Evolutionary conservation across 1,284 basidiomycete genomes (phyloP).

Genomic region (Ganoderma resinaceum): DNA sequence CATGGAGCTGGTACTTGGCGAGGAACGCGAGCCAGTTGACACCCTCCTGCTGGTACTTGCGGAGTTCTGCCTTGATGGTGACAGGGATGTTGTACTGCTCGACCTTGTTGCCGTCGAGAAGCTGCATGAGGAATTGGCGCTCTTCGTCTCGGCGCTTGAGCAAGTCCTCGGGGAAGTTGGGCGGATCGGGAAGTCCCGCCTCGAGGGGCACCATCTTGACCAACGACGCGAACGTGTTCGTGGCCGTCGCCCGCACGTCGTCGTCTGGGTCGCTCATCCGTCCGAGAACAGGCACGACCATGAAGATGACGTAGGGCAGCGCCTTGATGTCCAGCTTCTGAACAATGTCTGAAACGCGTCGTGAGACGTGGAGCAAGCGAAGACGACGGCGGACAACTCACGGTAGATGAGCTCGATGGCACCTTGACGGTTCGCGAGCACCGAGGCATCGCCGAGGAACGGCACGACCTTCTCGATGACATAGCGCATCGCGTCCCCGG

Average conservation of each 20-base stretch:
- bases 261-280: conserved; percentile 97
- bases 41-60: conserved; percentile 98
- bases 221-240: conserved; percentile 97
- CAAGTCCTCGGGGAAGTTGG: conserved; percentile 91
- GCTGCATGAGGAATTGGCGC: conserved; percentile 91
- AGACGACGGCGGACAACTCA: conserved; percentile 53
- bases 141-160: conserved; percentile 89
- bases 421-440: conserved; percentile 87
- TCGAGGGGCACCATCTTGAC: conserved; percentile 99
- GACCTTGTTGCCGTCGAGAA: conserved; percentile 95
- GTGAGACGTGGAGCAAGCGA: not conserved
- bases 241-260: conserved; percentile 90
- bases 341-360: conserved; percentile 79
- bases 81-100: conserved; percentile 92
- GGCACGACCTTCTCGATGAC: conserved; percentile 91
- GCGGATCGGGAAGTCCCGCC: conserved; percentile 95
- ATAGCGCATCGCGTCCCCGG: conserved; percentile 85
- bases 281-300: conserved; percentile 95
- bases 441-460: conserved; percentile 81
- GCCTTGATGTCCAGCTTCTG: conserved; percentile 93
- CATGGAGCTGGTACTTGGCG: conserved; percentile 96
- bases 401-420: conserved; percentile 91
- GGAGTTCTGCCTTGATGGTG: conserved; percentile 90
- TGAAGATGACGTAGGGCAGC: conserved; percentile 96
- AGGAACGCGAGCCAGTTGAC: conserved; percentile 99